phyloP scores from a whole-genome alignment of 2,329 filamentous ascomycete species.

The Calonectria ilicicola region DNA sequence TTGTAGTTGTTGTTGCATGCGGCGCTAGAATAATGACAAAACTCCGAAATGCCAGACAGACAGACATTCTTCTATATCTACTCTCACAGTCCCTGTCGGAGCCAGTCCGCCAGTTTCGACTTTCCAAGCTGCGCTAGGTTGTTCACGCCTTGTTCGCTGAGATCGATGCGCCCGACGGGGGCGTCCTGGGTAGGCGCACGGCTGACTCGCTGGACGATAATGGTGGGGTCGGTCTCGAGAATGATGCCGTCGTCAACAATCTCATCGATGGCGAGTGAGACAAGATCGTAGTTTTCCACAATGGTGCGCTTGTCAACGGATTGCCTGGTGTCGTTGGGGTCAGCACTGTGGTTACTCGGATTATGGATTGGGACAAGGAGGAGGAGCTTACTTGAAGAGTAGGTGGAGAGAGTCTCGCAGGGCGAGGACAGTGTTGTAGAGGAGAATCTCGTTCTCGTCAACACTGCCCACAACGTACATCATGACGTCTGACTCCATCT shows the following conservation, averaged over 20 bases:
- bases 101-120: slow-evolving; percentile 88
- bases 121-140: slow-evolving; percentile 95
- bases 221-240: slow-evolving; percentile 95
- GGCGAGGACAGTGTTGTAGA: slow-evolving; percentile 95
- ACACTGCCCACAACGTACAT: slow-evolving; percentile 90
- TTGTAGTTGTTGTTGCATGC: slow-evolving; percentile 40
- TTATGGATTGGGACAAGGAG: not conserved
- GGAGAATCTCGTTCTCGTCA: slow-evolving; percentile 96
- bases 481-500: slow-evolving; percentile 98
- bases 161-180: slow-evolving; percentile 92
- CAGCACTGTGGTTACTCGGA: slow-evolving; percentile 2
- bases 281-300: slow-evolving; percentile 98
- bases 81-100: slow-evolving; percentile 82
- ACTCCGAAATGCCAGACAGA: slow-evolving; percentile 37
- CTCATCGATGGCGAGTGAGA: slow-evolving; percentile 94
- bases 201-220: slow-evolving; percentile 92
- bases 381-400: slow-evolving; percentile 81
- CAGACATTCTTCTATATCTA: slow-evolving; percentile 5
- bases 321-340: slow-evolving; percentile 69
- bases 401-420: slow-evolving; percentile 90
- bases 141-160: slow-evolving; percentile 94
- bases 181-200: slow-evolving; percentile 91
- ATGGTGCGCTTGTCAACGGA: slow-evolving; percentile 97
- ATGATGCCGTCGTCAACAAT: slow-evolving; percentile 96
- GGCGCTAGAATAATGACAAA: slow-evolving; percentile 46